Base-by-base conservation (phyloP, 2,329 filamentous ascomycete genomes). In the Aspergillus puulaauensis region DNA sequence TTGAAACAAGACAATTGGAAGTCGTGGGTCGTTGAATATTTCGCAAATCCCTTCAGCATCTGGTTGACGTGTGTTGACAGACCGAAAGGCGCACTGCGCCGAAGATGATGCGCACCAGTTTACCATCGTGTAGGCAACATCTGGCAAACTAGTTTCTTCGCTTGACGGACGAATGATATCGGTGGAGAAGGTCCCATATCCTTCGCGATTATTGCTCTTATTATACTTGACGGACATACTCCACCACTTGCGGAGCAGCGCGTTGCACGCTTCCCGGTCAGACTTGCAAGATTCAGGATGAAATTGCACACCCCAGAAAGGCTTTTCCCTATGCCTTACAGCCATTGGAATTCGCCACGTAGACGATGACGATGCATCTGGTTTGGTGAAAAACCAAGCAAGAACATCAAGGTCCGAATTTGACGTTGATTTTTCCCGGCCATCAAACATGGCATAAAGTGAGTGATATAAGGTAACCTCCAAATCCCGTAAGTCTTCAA, bases 211-310 rank as follows among this genome's bases (percentile, higher is more conserved):
- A 56, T 62, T 59, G n/a, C 61, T 49, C 51, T 75, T 66, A 49
- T 87, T 89, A 85, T 89, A 92, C 43, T 73, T 70, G 54, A 80
- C 75, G 1, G 87, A 86, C 68, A 85, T 80, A 4, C 73, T 69
- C 82, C 92, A 95, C 91, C 92, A 96, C 67, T 90, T 91, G 51
- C 74, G 74, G 37, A 96, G 79, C 24, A 96, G 79, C 14, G 78
- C 76, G 19, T 82, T 83, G 60, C 76, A 79, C 1, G 89, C 87
- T 59, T 83, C 53, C 12, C 61, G 82, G 3, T 80, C 75, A 40
- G 90, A 89, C 4, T 92, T 96, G 71, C 91, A 96, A 0, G 91
- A 96, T 73, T 97, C 92, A 0, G 92, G 92, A 68, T 96, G 92
- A 66, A 95, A 96, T 69, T 96, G 93, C 17, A 96, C 81, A 0